A percentile compares a stretch with the other conserved stretches of the same genome.
These are phyloP conservation scores for Hygrophorus pudorinus DNA, from an alignment of 768 basidiomycete genomes.

Conservation along the genomic window DNA sequence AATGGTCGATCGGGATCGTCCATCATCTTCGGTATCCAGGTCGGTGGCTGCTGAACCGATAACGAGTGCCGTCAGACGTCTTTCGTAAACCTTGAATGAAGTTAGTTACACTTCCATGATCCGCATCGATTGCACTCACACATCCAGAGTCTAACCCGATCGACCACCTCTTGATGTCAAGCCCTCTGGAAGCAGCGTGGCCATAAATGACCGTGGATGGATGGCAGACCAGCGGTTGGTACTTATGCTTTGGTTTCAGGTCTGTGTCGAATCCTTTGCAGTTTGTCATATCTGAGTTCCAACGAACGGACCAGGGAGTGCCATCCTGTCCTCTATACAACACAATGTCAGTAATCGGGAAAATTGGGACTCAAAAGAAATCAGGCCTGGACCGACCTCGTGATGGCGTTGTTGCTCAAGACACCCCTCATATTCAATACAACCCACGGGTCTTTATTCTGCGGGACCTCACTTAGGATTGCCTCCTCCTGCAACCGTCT, in stretches of 20 bases:
- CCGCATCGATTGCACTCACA: constrained; percentile 33
- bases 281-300: constrained; percentile 53
- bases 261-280: constrained; percentile 41
- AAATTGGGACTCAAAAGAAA: too few relatives aligned
- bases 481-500: constrained; percentile 58
- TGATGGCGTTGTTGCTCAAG: constrained; percentile 29
- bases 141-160: constrained; percentile 85
- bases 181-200: constrained; percentile 68
- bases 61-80: constrained; percentile 58
- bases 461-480: constrained; percentile 57
- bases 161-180: constrained; percentile 77
- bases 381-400: constrained; percentile 24
- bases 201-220: constrained; percentile 82
- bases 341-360: too few relatives aligned
- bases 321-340: constrained; percentile 26
- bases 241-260: constrained; percentile 12
- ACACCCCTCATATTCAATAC: constrained; percentile 65
- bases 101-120: neutral
- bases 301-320: constrained; percentile 65
- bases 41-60: constrained; percentile 23
- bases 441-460: constrained; percentile 73
- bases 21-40: constrained; percentile 8
- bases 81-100: constrained; percentile 40
- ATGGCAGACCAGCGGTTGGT: constrained; percentile 42
- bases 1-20: neutral